A percentile compares a stretch with the other conserved stretches of the same genome.
phyloP scores from a whole-genome alignment of 2,329 filamentous ascomycete genomes.

The Cordyceps fumosorosea region DNA sequence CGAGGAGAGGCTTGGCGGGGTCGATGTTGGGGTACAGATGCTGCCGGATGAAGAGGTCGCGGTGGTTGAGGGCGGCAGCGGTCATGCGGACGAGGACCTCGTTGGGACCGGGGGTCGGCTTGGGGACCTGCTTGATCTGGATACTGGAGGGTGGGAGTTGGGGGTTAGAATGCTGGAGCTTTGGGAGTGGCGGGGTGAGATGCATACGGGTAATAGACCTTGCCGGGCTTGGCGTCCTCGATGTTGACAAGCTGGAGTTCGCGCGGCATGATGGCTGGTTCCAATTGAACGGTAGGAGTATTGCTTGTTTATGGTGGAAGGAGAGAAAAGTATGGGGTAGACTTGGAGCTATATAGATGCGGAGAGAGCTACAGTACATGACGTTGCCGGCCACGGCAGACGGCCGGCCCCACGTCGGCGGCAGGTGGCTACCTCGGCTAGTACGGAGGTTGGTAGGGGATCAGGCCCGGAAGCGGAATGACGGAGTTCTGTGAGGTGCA shows the following conservation, averaged over 20 bases:
- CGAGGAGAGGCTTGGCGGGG: conserved; percentile 70
- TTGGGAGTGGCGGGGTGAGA: too few relatives aligned
- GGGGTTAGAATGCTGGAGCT: neutral
- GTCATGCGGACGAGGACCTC: conserved; percentile 71
- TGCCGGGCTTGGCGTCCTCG: conserved; percentile 70
- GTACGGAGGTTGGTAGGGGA: neutral
- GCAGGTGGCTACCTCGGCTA: conserved; percentile 9
- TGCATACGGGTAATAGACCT: conserved; percentile 75
- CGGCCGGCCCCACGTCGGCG: conserved; percentile 1
- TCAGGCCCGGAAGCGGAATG: neutral
- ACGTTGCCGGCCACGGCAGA: neutral
- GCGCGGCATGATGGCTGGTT: conserved; percentile 37
- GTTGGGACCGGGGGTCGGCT: conserved; percentile 54
- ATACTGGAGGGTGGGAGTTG: conserved; percentile 34
- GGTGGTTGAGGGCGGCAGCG: conserved; percentile 85
- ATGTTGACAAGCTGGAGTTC: conserved; percentile 60
- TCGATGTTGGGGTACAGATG: conserved; percentile 82
- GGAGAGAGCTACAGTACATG: neutral
- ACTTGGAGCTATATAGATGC: neutral
- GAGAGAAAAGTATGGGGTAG: neutral
- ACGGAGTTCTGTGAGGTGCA: too few relatives aligned
- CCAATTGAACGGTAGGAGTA: neutral
- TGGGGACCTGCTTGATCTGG: conserved; percentile 53
- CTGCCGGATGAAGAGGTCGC: conserved; percentile 90
- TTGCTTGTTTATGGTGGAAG: neutral